A percentile compares a stretch with the other conserved stretches of the same genome.
Evolutionary conservation across 108 stramenopile species (phyloP).

Genomic region (Pseudonitzschia pungens): DNA sequence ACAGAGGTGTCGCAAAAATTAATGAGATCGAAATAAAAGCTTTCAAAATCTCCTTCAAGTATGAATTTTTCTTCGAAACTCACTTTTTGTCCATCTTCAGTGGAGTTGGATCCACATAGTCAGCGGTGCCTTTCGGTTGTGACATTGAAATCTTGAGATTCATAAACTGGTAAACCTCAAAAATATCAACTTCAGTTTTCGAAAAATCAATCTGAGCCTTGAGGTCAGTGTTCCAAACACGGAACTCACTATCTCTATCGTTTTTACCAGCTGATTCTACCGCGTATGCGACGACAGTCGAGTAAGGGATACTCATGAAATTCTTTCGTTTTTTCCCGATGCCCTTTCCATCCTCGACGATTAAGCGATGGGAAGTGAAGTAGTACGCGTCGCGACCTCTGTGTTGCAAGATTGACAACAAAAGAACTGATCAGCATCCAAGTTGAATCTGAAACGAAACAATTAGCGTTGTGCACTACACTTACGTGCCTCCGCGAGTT

Average conservation of each 20-base stretch:
- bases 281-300: constrained; percentile 56
- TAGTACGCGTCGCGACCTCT: constrained; percentile 46
- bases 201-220: constrained; percentile 57
- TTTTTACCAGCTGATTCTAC: constrained; percentile 70
- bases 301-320: constrained; percentile 62
- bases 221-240: constrained; percentile 46
- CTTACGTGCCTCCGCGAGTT: constrained; percentile 51
- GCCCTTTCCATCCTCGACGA: constrained; percentile 62
- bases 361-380: constrained; percentile 55
- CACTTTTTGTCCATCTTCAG: too few relatives aligned
- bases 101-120: too few relatives aligned
- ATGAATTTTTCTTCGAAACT: too few relatives aligned
- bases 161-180: constrained; percentile 58
- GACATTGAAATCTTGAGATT: constrained; percentile 47
- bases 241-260: constrained; percentile 53
- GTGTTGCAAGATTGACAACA: too few relatives aligned
- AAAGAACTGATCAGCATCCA: too few relatives aligned
- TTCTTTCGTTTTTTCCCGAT: constrained; percentile 52
- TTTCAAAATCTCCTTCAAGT: too few relatives aligned
- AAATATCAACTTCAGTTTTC: constrained; percentile 54
- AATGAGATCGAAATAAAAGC: too few relatives aligned
- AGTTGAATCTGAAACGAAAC: too few relatives aligned
- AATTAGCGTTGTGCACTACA: too few relatives aligned
- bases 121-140: too few relatives aligned
- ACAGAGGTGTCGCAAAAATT: too few relatives aligned